Evolutionary conservation across 495 filamentous ascomycete genomes (phyloP), one percentile per base, ranked within the genome.

Genomic region (Neurospora tetrasperma): DNA sequence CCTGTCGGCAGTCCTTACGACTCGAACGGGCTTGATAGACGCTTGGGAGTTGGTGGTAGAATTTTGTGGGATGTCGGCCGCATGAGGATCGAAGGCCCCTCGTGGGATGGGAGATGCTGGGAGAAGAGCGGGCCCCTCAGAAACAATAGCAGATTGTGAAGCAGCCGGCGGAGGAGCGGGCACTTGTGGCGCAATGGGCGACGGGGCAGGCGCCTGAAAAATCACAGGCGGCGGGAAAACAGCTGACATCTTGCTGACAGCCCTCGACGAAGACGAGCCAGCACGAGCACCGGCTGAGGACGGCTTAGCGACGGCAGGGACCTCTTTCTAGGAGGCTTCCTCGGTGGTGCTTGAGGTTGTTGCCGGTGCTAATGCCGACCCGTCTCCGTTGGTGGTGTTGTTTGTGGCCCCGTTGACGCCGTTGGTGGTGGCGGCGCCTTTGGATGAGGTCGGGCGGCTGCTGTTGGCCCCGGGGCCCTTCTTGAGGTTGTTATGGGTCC

Each of bases 401-500:
- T 44, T 27, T 7, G 41, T 11, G 54, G 43, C 18, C n/a, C 54
- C 54, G 0, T 66, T 66, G 14, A 66, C 14, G 54, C 54, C 54
- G 6, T 66, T 66, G 27, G 54, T n/a, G 20, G 16, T 39, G 16
- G 44, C 42, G 12, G 75, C 66, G n/a, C 70, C 71, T 35, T 72
- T 75, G 35, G 73, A 62, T 18, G 73, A 69, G 31, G 43, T 27
- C 4, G 31, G 43, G 10, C 39, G 31, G 14, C 27, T 20, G n/a
- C n/a, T 23, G 14, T 38, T 18, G 40, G 27, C 43, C 44, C 71
- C 46, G n/a, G 16, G 74, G 69, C 42, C 70, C 72, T 77, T 81
- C 69, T 79, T 74, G 38, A 82, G 76, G 68, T 84, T 84, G 73
- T 85, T 85, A 10, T 85, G 81, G n/a, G 82, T 83, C 85, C 85